Evolutionary conservation across 2,329 filamentous ascomycete genomes (phyloP), one percentile per base, ranked within the genome.

Genomic region (Fusarium poae): DNA sequence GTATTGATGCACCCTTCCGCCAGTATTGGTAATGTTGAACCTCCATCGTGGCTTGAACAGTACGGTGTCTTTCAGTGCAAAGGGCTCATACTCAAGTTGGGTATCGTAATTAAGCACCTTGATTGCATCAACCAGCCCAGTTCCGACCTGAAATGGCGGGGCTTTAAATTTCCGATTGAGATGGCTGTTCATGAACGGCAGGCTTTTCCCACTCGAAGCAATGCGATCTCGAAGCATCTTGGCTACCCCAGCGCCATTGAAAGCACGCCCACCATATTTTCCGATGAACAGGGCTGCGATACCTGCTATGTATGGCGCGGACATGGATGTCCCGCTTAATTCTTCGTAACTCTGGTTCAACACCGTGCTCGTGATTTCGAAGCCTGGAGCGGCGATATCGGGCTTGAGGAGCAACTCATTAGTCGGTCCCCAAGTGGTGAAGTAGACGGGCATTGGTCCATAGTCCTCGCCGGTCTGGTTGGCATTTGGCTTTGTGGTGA

Each of bases 251-350:
- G 72, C 67, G 4, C 82, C 82, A 56, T 83, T 76, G 1, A 75
- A 61, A 53, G 75, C 73, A 18, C 82, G 78, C 2, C 82, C 82
- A 3, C 82, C 82, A 53, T 80, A 74, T 25, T 80, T 72, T 10
- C 79, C 77, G 43, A 84, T 78, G 63, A 81, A 84, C 27, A 85
- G 72, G 9, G 82, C 83, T 5, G 82, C 82, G n/a, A 84, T 77
- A 16, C 84, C 85, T 37, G 85, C 84, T 25, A 86, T 78, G 59
- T 86, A 85, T 1, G 85, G 85, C 7, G 82, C 82, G 1, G 85
- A 82, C 86, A 88, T 88, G 1, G 84, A 87, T 0, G 86, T 88
- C 44, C 86, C 86, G 44, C 80, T 83, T 55, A 84, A 76, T 9
- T 83, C 77, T 16, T 79, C 80, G 64, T 85, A 88, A 12, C 61